These are phyloP conservation scores for Neostapfia colusana DNA, from an alignment of 176 grass and related monocot species.

Conservation along the genomic window DNA sequence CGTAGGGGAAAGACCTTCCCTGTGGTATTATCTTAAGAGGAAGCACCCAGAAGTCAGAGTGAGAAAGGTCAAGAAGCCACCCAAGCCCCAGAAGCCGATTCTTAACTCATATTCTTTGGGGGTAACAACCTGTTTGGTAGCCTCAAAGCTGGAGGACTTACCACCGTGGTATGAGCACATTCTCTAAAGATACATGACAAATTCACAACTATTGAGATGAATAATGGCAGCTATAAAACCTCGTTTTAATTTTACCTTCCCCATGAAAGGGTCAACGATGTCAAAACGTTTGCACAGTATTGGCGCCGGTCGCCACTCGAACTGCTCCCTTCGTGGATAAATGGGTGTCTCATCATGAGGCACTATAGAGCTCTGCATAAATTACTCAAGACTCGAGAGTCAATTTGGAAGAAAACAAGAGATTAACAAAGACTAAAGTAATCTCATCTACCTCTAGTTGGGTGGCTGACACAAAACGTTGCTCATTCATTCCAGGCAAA, in stretches of 20 bases:
- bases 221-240: background rate
- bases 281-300: slow-evolving; percentile 98
- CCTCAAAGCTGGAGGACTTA: too few species aligned
- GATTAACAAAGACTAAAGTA: slow-evolving; percentile 6
- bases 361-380: slow-evolving; percentile 46
- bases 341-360: slow-evolving; percentile 52
- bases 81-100: too few species aligned
- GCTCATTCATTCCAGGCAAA: slow-evolving; percentile 54
- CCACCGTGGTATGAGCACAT: too few species aligned
- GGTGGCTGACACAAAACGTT: slow-evolving; percentile 69
- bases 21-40: too few species aligned
- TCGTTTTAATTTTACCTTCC: slow-evolving; percentile 59
- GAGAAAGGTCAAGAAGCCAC: too few species aligned
- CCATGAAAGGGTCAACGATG: slow-evolving; percentile 92
- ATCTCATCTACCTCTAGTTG: slow-evolving; percentile 52
- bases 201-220: slow-evolving; percentile 1
- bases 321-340: slow-evolving; percentile 66
- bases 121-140: too few species aligned
- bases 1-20: too few species aligned
- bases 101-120: too few species aligned
- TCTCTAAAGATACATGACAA: background rate
- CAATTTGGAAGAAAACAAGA: slow-evolving; percentile 23
- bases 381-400: slow-evolving; percentile 37
- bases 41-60: too few species aligned
- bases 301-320: slow-evolving; percentile 81